Percentiles rank a stretch among this genome's conserved stretches.
These are phyloP conservation scores for Globisporangium irregulare DNA, from an alignment of 352 stramenopile genomes.

Conservation along the genomic window DNA sequence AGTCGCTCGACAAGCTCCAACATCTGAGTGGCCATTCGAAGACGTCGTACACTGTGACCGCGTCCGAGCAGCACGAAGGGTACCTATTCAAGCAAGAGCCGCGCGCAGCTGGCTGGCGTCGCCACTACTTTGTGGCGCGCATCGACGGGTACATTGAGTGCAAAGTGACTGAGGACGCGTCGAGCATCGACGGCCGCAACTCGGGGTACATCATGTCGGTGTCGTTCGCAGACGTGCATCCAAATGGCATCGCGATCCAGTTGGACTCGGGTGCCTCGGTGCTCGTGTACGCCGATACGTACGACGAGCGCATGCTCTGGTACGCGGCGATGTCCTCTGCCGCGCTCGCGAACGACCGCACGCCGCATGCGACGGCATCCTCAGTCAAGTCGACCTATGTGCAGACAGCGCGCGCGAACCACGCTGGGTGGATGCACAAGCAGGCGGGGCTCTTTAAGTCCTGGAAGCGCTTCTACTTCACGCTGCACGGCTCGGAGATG, in stretches of 20 bases:
- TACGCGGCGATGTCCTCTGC: conserved; percentile 66
- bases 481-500: conserved; percentile 70
- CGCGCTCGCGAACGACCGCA: conserved; percentile 42
- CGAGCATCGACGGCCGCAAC: conserved; percentile 33
- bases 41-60: conserved; percentile 67
- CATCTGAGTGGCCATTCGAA: conserved; percentile 51
- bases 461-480: conserved; percentile 83
- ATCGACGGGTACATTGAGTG: conserved; percentile 76
- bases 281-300: conserved; percentile 76
- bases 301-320: conserved; percentile 84
- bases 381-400: conserved; percentile 76
- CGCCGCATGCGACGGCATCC: conserved; percentile 26
- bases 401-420: conserved; percentile 65
- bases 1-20: conserved; percentile 55
- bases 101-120: conserved; percentile 49
- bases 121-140: conserved; percentile 58
- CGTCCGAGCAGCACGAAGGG: conserved; percentile 62
- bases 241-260: conserved; percentile 69
- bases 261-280: conserved; percentile 58
- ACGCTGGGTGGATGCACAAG: conserved; percentile 80
- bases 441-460: conserved; percentile 75
- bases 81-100: conserved; percentile 64
- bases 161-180: conserved; percentile 40
- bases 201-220: conserved; percentile 72
- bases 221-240: conserved; percentile 65